These are phyloP conservation scores for Paxillus rubicundulus DNA, from an alignment of 768 basidiomycete species.

Conservation along the genomic window DNA sequence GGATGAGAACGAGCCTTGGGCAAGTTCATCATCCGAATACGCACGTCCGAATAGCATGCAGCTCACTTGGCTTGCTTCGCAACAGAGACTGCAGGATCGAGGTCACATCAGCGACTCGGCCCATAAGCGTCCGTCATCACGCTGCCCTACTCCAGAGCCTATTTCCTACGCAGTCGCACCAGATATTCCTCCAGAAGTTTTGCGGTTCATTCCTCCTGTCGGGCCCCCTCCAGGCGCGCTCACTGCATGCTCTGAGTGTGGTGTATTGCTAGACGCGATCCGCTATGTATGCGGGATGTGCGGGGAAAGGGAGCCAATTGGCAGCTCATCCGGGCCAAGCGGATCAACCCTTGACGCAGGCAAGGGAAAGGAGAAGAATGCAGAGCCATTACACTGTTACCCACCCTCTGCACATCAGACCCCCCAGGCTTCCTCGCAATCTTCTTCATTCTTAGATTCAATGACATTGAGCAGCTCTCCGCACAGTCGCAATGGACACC, in stretches of 20 bases:
- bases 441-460: conserved; percentile 19
- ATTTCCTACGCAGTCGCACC: conserved; percentile 23
- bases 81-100: conserved; percentile 38
- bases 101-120: conserved; percentile 10
- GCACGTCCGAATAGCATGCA: conserved; percentile 67
- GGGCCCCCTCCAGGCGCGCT: conserved; percentile 58
- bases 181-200: conserved; percentile 49
- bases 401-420: conserved; percentile 37
- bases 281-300: conserved; percentile 90
- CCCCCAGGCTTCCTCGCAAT: conserved; percentile 19
- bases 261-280: conserved; percentile 69
- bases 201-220: conserved; percentile 47
- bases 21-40: conserved; percentile 29
- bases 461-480: conserved; percentile 12
- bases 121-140: conserved; percentile 1
- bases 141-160: conserved; percentile 15
- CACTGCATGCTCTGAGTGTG: conserved; percentile 84
- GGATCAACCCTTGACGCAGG: conserved; percentile 16
- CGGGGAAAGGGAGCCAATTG: conserved; percentile 65
- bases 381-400: conserved; percentile 23
- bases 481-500: conserved; percentile 13
- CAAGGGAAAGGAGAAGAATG: conserved; percentile 49
- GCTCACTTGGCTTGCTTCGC: conserved; percentile 60
- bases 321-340: conserved; percentile 9
- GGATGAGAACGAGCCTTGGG: conserved; percentile 29